Evolutionary conservation across 352 stramenopile genomes (phyloP).

Genomic region (Plasmopara muralis): DNA sequence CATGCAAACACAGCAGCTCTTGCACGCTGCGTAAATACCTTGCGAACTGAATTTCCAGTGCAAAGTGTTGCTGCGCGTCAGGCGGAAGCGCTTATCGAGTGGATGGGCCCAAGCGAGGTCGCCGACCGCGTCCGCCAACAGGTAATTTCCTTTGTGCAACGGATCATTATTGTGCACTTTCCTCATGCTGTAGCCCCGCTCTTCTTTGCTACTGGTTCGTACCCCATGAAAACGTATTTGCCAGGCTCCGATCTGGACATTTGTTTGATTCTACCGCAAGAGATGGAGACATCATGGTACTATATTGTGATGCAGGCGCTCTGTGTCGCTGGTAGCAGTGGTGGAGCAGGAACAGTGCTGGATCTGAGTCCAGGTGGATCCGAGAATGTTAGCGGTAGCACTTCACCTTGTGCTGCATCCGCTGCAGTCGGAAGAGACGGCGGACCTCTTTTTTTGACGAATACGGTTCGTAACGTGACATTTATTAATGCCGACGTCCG

Average conservation of each 20-base stretch:
- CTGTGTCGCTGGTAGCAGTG: slow-evolving; percentile 50
- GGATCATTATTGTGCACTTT: slow-evolving; percentile 52
- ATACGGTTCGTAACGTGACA: slow-evolving; percentile 84
- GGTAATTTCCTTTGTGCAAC: slow-evolving; percentile 60
- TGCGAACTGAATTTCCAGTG: slow-evolving; percentile 36
- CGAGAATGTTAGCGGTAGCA: slow-evolving; percentile 17
- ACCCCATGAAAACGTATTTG: slow-evolving; percentile 88
- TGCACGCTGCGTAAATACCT: slow-evolving; percentile 13
- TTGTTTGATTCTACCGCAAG: slow-evolving; percentile 70
- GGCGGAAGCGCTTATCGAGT: slow-evolving; percentile 49
- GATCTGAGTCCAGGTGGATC: slow-evolving; percentile 16
- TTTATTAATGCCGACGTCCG: slow-evolving; percentile 87
- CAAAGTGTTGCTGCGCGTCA: slow-evolving; percentile 23
- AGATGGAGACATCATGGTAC: slow-evolving; percentile 81
- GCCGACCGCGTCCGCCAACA: slow-evolving; percentile 57
- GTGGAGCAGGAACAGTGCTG: slow-evolving; percentile 24
- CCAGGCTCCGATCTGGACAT: slow-evolving; percentile 83
- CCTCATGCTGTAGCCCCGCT: slow-evolving; percentile 34
- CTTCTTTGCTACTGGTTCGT: slow-evolving; percentile 76
- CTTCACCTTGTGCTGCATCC: slow-evolving; percentile 8
- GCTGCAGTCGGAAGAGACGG: slow-evolving; percentile 6
- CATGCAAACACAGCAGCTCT: slow-evolving; percentile 20
- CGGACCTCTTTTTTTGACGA: slow-evolving; percentile 24
- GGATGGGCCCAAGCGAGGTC: slow-evolving; percentile 56
- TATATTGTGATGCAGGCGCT: slow-evolving; percentile 80